A percentile compares a stretch with the other conserved stretches of the same genome.
These are phyloP conservation scores for Talaromyces verruculosus DNA, from an alignment of 2,329 filamentous ascomycete species.

Conservation along the genomic window DNA sequence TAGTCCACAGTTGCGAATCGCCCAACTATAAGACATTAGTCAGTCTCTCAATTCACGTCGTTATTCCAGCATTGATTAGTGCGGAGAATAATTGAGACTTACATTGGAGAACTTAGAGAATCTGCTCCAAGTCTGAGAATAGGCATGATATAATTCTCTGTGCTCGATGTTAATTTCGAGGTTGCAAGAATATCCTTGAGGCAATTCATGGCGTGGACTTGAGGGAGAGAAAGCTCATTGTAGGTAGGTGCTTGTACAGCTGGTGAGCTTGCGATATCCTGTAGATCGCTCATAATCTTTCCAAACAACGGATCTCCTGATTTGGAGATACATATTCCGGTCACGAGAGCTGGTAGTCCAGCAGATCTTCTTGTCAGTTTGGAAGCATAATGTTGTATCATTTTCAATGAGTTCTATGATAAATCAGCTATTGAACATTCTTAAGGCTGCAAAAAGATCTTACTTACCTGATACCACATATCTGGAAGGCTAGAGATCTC, in stretches of 20 bases:
- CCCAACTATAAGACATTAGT: conserved; percentile 62
- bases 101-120: conserved; percentile 76
- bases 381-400: conserved; percentile 72
- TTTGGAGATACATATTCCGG: conserved; percentile 67
- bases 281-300: conserved; percentile 44
- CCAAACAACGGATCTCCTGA: conserved; percentile 53
- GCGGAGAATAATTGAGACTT: conserved; percentile 31
- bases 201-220: conserved; percentile 94
- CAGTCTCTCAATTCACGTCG: conserved; percentile 20
- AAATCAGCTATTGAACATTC: conserved; percentile 22
- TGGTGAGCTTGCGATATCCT: conserved; percentile 38
- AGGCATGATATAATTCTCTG: conserved; percentile 71
- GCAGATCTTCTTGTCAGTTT: conserved; percentile 85
- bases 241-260: conserved; percentile 31
- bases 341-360: conserved; percentile 83
- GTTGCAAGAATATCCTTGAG: conserved; percentile 89
- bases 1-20: conserved; percentile 88
- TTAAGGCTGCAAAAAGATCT: neutral
- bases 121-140: conserved; percentile 77
- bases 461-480: conserved; percentile 67
- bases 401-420: conserved; percentile 55
- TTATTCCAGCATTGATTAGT: conserved; percentile 14
- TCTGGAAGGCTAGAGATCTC: conserved; percentile 54
- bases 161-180: conserved; percentile 69
- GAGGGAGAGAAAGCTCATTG: conserved; percentile 64